Evolutionary conservation across 306 rosid genomes (phyloP), one percentile per base, ranked within the genome.

Genomic region (Dalbergia cultrata): DNA sequence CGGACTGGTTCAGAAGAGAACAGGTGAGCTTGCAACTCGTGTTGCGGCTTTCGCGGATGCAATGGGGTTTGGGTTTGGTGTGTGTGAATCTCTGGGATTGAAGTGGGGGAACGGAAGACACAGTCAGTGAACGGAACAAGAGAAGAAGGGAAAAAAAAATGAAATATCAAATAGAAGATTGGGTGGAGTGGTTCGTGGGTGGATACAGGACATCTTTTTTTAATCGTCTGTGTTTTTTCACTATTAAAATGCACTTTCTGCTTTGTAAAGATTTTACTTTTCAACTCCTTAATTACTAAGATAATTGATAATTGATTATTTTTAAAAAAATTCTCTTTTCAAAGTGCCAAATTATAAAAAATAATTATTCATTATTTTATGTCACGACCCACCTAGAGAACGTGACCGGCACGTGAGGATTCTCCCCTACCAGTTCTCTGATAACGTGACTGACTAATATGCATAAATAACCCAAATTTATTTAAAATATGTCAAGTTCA

Each of bases 121-220:
- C 86, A 88, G 93, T 77, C 85, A 88, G 88, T 84, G 88, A 81
- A 82, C 41, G 60, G 52, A 75, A 53, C 66, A 52, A 72, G 66
- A 57, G 34, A 44, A 9, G 50, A 14, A 12, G 3, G 22, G 34
- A n/a, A 19, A 13, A 63, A 13, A 49, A 57, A 39, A 44, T 8
- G 9, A n/a, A 31, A 83, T 85, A 84, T 72, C 73, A 44, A 73
- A 39, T 65, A 26, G 31, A 26, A 82, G 86, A 83, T 79, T 83
- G 80, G 91, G 88, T 92, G 85, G 86, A 82, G 91, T 85, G 94
- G 93, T 92, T 90, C 80, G 92, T 86, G 94, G 93, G 93, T 88
- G 67, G 89, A 75, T 49, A 68, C n/a, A 4, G 56, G 56, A 79
- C 77, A 59, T 60, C 62, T 57, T 75, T 39, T 66, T 69, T 81